Conservation (phyloP, 345 rosid genomes). For the Euclidium syriacum region DNA sequence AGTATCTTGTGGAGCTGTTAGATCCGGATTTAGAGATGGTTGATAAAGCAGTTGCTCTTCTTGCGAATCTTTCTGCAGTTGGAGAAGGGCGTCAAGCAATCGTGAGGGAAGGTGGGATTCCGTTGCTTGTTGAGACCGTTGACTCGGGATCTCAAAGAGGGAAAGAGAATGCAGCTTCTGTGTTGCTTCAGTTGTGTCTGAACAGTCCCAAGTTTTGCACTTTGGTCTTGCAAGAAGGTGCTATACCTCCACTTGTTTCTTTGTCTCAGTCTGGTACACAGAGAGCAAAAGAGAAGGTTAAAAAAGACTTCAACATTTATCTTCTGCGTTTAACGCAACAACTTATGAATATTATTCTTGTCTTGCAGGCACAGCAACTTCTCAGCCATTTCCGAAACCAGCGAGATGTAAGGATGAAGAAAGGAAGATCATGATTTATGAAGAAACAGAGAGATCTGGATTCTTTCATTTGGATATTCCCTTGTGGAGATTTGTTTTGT, state of each 20-base stretch:
- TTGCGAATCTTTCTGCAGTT: constrained; percentile 71
- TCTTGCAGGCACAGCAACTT: constrained; percentile 92
- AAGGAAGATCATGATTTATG: constrained; percentile 46
- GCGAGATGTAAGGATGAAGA: constrained; percentile 60
- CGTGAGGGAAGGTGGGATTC: constrained; percentile 73
- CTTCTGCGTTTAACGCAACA: not conserved
- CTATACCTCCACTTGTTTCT: constrained; percentile 91
- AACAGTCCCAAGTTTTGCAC: constrained; percentile 76
- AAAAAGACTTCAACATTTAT: constrained; percentile 8
- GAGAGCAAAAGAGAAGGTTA: constrained; percentile 98
- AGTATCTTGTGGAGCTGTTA: constrained; percentile 67
- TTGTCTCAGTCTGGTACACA: constrained; percentile 90
- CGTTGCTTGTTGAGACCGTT: constrained; percentile 63
- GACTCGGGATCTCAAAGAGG: constrained; percentile 90
- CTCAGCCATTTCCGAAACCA: constrained; percentile 90
- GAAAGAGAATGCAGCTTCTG: constrained; percentile 85
- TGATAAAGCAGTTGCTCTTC: constrained; percentile 91
- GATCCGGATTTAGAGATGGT: constrained; percentile 72
- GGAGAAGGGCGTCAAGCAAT: constrained; percentile 77
- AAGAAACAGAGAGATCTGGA: constrained; percentile 10
- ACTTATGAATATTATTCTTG: constrained; percentile 10
- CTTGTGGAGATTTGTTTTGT: constrained; percentile 3
- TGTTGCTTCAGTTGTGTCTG: constrained; percentile 76
- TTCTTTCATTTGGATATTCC: constrained; percentile 11
- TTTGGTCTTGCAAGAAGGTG: constrained; percentile 93